phyloP scores from a whole-genome alignment of 495 filamentous ascomycete species.

The Pyrenula massariospora region DNA sequence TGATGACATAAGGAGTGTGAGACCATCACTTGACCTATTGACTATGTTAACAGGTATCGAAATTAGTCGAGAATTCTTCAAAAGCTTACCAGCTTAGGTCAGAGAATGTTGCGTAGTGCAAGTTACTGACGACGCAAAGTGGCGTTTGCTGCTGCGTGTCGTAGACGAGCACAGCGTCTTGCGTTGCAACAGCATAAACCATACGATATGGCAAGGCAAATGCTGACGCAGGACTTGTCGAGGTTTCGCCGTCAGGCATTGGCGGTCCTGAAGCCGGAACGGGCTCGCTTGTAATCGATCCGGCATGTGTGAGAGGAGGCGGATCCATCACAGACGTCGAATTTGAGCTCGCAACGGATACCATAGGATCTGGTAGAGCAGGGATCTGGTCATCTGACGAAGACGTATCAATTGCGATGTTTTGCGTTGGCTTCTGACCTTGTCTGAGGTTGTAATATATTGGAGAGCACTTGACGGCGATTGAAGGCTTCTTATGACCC shows the following conservation, averaged over 20 bases:
- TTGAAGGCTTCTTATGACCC: constrained; percentile 96
- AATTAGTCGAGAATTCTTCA: neutral
- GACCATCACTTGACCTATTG: constrained; percentile 81
- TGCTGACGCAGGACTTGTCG: constrained; percentile 49
- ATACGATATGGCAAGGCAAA: constrained; percentile 87
- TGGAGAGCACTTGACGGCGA: constrained; percentile 90
- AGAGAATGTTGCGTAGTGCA: constrained; percentile 95
- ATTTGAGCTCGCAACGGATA: constrained; percentile 44
- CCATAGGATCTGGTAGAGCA: constrained; percentile 69
- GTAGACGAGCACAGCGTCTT: constrained; percentile 91
- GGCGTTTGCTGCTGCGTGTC: constrained; percentile 96
- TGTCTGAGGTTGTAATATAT: constrained; percentile 74
- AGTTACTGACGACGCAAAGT: constrained; percentile 83
- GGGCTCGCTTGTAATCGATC: constrained; percentile 25
- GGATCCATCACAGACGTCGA: constrained; percentile 66
- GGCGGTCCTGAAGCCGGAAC: constrained; percentile 37
- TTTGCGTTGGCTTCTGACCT: constrained; percentile 54
- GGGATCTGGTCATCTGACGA: constrained; percentile 75
- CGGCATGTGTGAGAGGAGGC: constrained; percentile 46
- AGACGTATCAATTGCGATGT: constrained; percentile 90
- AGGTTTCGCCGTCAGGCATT: constrained; percentile 35
- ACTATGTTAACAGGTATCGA: constrained; percentile 6
- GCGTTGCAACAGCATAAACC: constrained; percentile 93
- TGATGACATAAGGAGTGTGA: constrained; percentile 87
- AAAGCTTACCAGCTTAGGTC: constrained; percentile 79